Base-by-base conservation (phyloP, 805 yeast genomes). In the Cyberlindnera galapagoensis region DNA sequence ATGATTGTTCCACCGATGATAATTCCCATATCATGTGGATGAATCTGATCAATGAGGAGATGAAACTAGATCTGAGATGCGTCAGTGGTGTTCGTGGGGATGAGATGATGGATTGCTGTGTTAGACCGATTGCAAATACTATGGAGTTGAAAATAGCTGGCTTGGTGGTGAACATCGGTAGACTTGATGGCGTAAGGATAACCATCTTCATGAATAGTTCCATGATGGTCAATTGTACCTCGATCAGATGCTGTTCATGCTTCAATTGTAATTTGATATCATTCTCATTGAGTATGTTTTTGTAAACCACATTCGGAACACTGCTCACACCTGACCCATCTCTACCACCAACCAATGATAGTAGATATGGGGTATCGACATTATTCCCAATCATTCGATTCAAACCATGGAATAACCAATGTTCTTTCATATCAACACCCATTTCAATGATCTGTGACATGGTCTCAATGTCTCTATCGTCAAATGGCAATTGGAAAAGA, bases 301-400 rank as follows among this genome's bases (percentile, higher is more conserved):
- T 36, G 27, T 44, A 28, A 13, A 49, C 35, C 9, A 46, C 44
- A 17, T 33, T 28, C 11, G 50, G 42, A 34, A 29, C 20, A 28
- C 18, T 28, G 31, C 28, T 41, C 21, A 26, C 25, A n/a, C n/a
- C n/a, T n/a, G n/a, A n/a, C n/a, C n/a, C n/a, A 11, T 21, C 28
- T 7, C 25, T 14, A 9, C 30, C 31, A 12, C 76, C 71, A 5
- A 72, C 55, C 4, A 71, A 48, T 18, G 58, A 50, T 14, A 66
- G 67, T 21, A 77, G 44, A 13, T 70, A 58, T 9, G 39, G 40
- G 18, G 63, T 55, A 44, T 69, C 72, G 2, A 40, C 34, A 38
- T 71, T 73, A 41, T 71, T 69, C 1, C 84, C 84, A 19, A 73
- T 33, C 4, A 63, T 39, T 36, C 79, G 48, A 47, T 73, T 76